Conservation (phyloP, 2,329 filamentous ascomycete genomes). For the Dothidotthia symphoricarpi region DNA sequence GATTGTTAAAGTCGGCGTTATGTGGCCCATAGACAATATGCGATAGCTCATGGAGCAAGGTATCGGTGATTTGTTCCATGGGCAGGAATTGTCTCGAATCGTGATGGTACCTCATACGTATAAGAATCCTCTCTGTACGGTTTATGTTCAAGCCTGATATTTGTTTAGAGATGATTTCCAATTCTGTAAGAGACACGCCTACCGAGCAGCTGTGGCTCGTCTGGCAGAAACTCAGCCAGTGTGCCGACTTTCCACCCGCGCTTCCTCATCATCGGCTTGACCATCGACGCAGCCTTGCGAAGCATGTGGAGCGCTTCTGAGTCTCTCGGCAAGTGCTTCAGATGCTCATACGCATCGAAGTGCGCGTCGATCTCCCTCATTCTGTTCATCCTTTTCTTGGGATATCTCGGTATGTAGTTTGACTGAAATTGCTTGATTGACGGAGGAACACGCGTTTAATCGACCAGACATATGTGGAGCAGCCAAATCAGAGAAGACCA, state of each 20-base stretch:
- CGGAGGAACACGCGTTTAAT: background rate
- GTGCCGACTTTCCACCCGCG: slow-evolving; percentile 75
- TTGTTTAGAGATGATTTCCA: slow-evolving; percentile 12
- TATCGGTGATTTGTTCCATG: slow-evolving; percentile 78
- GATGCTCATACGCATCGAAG: slow-evolving; percentile 52
- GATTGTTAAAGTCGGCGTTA: slow-evolving; percentile 74
- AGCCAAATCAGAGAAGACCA: slow-evolving; percentile 1
- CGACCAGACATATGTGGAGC: background rate
- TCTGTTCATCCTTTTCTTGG: slow-evolving; percentile 4
- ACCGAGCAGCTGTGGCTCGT: slow-evolving; percentile 71
- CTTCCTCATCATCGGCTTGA: slow-evolving; percentile 93
- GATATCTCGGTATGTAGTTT: background rate
- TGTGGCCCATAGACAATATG: slow-evolving; percentile 85
- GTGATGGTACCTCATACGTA: slow-evolving; percentile 74
- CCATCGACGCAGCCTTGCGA: slow-evolving; percentile 78
- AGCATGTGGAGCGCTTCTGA: slow-evolving; percentile 58
- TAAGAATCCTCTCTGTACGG: slow-evolving; percentile 71
- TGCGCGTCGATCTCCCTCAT: slow-evolving; percentile 50
- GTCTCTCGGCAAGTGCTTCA: slow-evolving; percentile 46
- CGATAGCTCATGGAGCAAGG: slow-evolving; percentile 90
- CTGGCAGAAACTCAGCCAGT: slow-evolving; percentile 82
- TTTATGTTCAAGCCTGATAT: slow-evolving; percentile 69
- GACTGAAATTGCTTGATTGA: background rate
- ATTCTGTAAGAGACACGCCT: slow-evolving; percentile 14
- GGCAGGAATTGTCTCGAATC: slow-evolving; percentile 76